phyloP scores from a whole-genome alignment of 2,329 filamentous ascomycete genomes.

The Acrocalymma vagum region DNA sequence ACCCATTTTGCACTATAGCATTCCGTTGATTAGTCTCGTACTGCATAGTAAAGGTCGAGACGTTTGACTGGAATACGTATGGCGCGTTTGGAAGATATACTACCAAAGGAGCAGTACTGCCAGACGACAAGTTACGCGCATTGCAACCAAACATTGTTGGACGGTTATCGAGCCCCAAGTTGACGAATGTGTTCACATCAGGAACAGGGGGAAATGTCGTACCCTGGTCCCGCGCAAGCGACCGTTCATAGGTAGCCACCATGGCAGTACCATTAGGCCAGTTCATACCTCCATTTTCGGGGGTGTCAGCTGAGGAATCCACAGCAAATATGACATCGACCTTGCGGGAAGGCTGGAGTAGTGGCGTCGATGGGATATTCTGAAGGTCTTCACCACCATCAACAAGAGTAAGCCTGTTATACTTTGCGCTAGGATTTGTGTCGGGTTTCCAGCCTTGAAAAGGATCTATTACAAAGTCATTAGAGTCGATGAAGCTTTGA shows the following conservation, averaged over 20 bases:
- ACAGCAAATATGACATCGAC: slow-evolving; percentile 82
- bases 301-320: slow-evolving; percentile 76
- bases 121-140: slow-evolving; percentile 63
- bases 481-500: no score
- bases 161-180: slow-evolving; percentile 72
- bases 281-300: slow-evolving; percentile 47
- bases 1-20: slow-evolving; percentile 82
- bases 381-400: slow-evolving; percentile 66
- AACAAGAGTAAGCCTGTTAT: slow-evolving; percentile 68
- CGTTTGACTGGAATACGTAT: slow-evolving; percentile 76
- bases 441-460: slow-evolving; percentile 72
- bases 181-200: slow-evolving; percentile 76
- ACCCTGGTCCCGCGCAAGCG: slow-evolving; percentile 63
- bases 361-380: slow-evolving; percentile 67
- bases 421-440: slow-evolving; percentile 63
- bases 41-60: slow-evolving; percentile 73
- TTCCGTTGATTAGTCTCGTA: slow-evolving; percentile 73
- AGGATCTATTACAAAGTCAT: slow-evolving; percentile 75
- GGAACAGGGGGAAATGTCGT: slow-evolving; percentile 75
- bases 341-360: slow-evolving; percentile 72
- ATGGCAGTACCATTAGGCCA: slow-evolving; percentile 80
- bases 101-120: slow-evolving; percentile 66
- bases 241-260: slow-evolving; percentile 74
- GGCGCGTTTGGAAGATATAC: slow-evolving; percentile 88
- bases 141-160: slow-evolving; percentile 83